phyloP scores from a whole-genome alignment of 768 basidiomycete species.

The Leccinum variicolor region DNA sequence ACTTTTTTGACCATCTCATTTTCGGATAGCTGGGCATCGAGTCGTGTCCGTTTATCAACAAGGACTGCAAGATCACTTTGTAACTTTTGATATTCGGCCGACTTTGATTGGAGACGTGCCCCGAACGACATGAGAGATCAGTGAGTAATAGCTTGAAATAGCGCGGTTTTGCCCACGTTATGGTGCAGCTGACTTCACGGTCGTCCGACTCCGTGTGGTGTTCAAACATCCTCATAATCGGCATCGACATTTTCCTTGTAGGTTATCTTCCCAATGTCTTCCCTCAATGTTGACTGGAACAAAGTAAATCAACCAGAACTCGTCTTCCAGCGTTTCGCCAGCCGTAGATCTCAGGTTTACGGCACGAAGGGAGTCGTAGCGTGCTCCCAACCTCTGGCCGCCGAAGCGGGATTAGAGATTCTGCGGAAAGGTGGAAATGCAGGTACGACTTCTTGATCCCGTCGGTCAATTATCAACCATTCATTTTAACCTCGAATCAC shows the following conservation, averaged over 20 bases:
- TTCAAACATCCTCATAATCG: neutral
- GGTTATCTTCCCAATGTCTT: slow-evolving; percentile 19
- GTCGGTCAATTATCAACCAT: neutral
- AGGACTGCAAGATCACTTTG: slow-evolving; percentile 68
- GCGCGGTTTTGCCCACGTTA: slow-evolving; percentile 4
- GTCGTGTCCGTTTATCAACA: slow-evolving; percentile 77
- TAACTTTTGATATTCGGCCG: slow-evolving; percentile 76
- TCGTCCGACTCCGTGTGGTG: slow-evolving; percentile 2
- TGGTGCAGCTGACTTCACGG: neutral
- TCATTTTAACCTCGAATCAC: neutral
- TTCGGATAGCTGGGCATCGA: slow-evolving; percentile 90
- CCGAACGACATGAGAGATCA: slow-evolving; percentile 50
- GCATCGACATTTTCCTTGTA: neutral
- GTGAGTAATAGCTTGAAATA: neutral
- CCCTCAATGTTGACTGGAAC: slow-evolving; percentile 46
- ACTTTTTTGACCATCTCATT: slow-evolving; percentile 93
- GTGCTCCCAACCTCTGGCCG: slow-evolving; percentile 87
- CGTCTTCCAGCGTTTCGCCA: slow-evolving; percentile 68
- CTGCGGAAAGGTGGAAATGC: slow-evolving; percentile 94
- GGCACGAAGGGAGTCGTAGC: slow-evolving; percentile 86
- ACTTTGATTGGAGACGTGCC: slow-evolving; percentile 60
- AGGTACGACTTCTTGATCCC: slow-evolving; percentile 46
- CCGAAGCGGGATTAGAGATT: slow-evolving; percentile 89
- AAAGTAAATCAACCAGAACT: slow-evolving; percentile 68
- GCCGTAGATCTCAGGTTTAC: slow-evolving; percentile 84